Evolutionary conservation across 139 green algal genomes (phyloP), one percentile per base, ranked within the genome.

Genomic region (Gonium pectorale): DNA sequence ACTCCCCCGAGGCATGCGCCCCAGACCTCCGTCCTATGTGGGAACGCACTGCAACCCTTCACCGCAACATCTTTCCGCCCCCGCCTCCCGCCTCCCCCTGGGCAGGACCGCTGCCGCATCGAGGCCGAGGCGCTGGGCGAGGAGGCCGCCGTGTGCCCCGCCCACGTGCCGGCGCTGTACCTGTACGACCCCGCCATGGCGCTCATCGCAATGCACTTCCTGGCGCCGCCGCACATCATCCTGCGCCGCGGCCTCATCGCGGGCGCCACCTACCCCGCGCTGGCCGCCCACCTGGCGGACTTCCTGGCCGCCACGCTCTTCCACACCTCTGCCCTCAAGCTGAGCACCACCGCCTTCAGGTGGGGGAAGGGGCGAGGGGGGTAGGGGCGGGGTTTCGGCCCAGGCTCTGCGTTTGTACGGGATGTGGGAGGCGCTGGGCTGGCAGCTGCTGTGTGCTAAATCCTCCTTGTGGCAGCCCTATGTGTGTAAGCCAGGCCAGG

Each of bases 301-400:
- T 98, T 96, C 89, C 78, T 97, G 68, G 95, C 96, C 2, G 33
- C 51, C 49, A 98, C 95, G 4, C 90, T 99, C 17, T 99, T 98
- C 88, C 62, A 90, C 85, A 98, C 96, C 44, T 97, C 91, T n/a
- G 86, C 95, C 22, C 82, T 99, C 15, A 90, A 87, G 21, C 71
- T 98, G 41, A 56, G 89, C 75, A 89, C 85, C 24, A 75, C 77
- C n/a, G 56, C 85, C 17, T 95, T 94, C 90, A 93, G 87, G 87
- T 88, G 52, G 5, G 56, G 26, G 72, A 27, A n/a, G n/a, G n/a
- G n/a, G n/a, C n/a, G n/a, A n/a, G n/a, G n/a, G n/a, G n/a, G n/a
- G n/a, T n/a, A n/a, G n/a, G n/a, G n/a, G n/a, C n/a, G n/a, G n/a
- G n/a, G n/a, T n/a, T n/a, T n/a, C n/a, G n/a, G n/a, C n/a, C n/a